Conservation (phyloP, 2,329 filamentous ascomycete genomes). For the Penicillium polonicum region DNA sequence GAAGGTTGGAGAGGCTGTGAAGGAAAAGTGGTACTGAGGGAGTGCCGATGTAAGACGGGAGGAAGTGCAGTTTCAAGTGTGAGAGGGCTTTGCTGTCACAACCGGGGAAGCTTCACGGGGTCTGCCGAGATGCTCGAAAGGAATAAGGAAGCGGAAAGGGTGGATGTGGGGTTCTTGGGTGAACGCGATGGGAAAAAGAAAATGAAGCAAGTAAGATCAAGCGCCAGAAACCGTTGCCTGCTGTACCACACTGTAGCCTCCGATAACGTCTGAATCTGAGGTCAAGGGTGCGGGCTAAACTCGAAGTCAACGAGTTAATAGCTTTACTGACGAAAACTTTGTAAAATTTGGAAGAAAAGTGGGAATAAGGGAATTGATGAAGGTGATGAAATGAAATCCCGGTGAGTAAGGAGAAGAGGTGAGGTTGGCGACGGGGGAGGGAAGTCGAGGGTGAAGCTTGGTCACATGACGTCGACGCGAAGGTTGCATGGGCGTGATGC, state of each 20-base stretch:
- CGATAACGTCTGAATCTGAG: constrained; percentile 12
- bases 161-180: constrained; percentile 14
- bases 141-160: constrained; percentile 11
- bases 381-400: not conserved
- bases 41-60: constrained; percentile 29
- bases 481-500: constrained; percentile 1
- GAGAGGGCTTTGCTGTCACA: constrained; percentile 16
- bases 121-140: constrained; percentile 15
- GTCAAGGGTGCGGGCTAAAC: constrained; percentile 3
- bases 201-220: constrained; percentile 19
- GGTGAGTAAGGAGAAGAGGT: constrained; percentile 3
- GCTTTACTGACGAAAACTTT: not conserved
- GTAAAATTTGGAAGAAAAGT: not conserved
- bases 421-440: constrained; percentile 1
- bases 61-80: constrained; percentile 29
- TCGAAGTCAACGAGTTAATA: not conserved
- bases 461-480: constrained; percentile 11
- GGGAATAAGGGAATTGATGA: not conserved
- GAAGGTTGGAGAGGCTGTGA: constrained; percentile 29
- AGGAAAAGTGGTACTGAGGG: constrained; percentile 38
- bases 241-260: constrained; percentile 14
- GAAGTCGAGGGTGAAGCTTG: constrained; percentile 7
- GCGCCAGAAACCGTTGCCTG: constrained; percentile 13
- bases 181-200: constrained; percentile 21
- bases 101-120: constrained; percentile 20